These are phyloP conservation scores for Saccharomyces hybrid DNA, from an alignment of 1,139 yeast species.

Conservation along the genomic window DNA sequence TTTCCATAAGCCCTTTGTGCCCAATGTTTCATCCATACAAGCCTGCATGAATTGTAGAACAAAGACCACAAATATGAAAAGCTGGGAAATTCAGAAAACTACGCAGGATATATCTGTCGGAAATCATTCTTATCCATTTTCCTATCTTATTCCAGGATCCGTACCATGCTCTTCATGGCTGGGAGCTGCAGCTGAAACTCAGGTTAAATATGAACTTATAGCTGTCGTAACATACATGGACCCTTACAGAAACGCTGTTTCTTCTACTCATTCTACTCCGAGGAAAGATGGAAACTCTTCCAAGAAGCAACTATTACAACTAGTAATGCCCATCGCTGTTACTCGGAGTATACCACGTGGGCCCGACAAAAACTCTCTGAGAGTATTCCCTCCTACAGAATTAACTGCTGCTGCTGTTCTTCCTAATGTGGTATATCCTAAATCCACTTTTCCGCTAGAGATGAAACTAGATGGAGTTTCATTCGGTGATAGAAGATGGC, in stretches of 20 bases:
- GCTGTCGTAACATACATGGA: slow-evolving; percentile 51
- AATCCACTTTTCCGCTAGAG: slow-evolving; percentile 76
- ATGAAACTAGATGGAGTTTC: slow-evolving; percentile 74
- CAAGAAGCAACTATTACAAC: slow-evolving; percentile 33
- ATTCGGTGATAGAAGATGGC: slow-evolving; percentile 65
- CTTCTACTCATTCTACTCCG: slow-evolving; percentile 6
- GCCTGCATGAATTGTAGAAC: slow-evolving; percentile 52
- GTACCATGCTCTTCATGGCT: slow-evolving; percentile 71
- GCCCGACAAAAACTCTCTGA: slow-evolving; percentile 74
- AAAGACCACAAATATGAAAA: slow-evolving; percentile 56
- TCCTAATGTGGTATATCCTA: slow-evolving; percentile 89
- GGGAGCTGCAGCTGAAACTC: slow-evolving; percentile 48
- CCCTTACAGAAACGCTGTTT: slow-evolving; percentile 18
- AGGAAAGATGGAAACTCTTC: slow-evolving; percentile 21
- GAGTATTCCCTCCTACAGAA: slow-evolving; percentile 94
- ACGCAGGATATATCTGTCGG: slow-evolving; percentile 53
- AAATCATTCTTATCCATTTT: slow-evolving; percentile 83
- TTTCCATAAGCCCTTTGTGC: slow-evolving; percentile 57
- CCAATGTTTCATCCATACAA: slow-evolving; percentile 39
- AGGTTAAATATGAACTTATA: slow-evolving; percentile 64
- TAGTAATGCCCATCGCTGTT: slow-evolving; percentile 64
- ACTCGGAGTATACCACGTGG: slow-evolving; percentile 74
- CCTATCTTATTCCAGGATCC: slow-evolving; percentile 84
- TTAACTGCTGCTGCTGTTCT: slow-evolving; percentile 78
- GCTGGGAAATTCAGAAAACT: slow-evolving; percentile 76